Percentiles rank a stretch among this genome's conserved stretches.
Evolutionary conservation across 1,139 yeast genomes (phyloP).

Genomic region (Geotrichum restrictum): DNA sequence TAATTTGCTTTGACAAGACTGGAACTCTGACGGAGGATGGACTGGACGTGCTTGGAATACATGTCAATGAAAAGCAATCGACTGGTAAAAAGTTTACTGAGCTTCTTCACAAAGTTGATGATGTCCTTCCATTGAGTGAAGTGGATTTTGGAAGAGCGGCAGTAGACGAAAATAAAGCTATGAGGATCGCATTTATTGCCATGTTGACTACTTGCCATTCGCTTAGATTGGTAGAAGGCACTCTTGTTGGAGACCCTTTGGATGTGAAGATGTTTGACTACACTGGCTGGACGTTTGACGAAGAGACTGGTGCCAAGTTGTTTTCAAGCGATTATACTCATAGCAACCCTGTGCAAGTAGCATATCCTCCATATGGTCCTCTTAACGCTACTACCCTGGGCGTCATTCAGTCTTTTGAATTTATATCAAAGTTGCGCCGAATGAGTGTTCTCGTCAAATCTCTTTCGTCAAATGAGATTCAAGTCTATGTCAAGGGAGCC

Average conservation of each 20-base stretch:
- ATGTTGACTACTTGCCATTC: conserved; percentile 87
- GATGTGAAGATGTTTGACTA: conserved; percentile 92
- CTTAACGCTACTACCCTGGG: conserved; percentile 44
- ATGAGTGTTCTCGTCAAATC: conserved; percentile 76
- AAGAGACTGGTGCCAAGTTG: conserved; percentile 49
- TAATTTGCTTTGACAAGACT: conserved; percentile 90
- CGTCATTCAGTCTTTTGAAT: conserved; percentile 76
- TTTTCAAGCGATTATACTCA: conserved; percentile 40
- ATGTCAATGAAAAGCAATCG: conserved; percentile 31
- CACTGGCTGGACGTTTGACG: conserved; percentile 71
- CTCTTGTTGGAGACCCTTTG: conserved; percentile 85
- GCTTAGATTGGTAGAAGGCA: conserved; percentile 69
- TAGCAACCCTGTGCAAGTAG: conserved; percentile 28
- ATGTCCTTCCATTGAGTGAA: conserved; percentile 24
- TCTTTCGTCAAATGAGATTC: conserved; percentile 33
- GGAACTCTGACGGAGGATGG: conserved; percentile 98
- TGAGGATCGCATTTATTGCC: conserved; percentile 22
- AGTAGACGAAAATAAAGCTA: conserved; percentile 16
- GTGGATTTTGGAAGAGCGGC: conserved; percentile 9
- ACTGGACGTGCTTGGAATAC: conserved; percentile 84
- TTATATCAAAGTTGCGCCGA: conserved; percentile 75
- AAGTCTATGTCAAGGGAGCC: conserved; percentile 85
- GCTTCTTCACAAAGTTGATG: conserved; percentile 41
- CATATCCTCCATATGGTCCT: conserved; percentile 37
- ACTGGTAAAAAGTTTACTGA: conserved; percentile 46